Conservation (phyloP, 139 green algal species). For the Auxenochlorella pyrenoidosa region DNA sequence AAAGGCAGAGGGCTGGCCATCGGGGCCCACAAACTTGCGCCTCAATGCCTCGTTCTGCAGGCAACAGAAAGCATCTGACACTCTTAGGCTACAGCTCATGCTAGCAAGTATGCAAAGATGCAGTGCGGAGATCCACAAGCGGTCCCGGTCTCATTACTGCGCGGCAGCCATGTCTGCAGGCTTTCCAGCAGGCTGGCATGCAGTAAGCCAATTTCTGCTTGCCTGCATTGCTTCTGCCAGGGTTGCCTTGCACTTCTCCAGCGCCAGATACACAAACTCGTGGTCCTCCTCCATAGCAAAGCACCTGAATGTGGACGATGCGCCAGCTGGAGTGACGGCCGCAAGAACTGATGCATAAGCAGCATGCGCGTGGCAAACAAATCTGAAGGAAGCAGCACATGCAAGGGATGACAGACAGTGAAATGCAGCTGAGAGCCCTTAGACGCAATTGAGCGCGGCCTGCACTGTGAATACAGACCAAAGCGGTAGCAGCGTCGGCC, state of each 20-base stretch:
- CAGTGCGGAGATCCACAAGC: no score
- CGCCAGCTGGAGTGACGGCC: neutral
- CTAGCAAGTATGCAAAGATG: no score
- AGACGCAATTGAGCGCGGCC: neutral
- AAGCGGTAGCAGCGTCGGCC: neutral
- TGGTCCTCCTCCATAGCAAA: slow-evolving; percentile 98
- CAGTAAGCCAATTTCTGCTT: no score
- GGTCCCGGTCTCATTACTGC: no score
- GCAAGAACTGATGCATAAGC: neutral
- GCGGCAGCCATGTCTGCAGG: no score
- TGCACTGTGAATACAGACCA: neutral
- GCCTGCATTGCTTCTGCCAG: slow-evolving; percentile 61
- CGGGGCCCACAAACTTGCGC: slow-evolving; percentile 32
- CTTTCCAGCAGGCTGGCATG: no score
- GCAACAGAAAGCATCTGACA: no score
- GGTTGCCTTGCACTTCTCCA: slow-evolving; percentile 86
- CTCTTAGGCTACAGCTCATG: no score
- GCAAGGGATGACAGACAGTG: neutral
- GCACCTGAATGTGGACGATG: slow-evolving; percentile 52
- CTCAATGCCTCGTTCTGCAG: slow-evolving; percentile 1
- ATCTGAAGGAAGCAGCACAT: neutral
- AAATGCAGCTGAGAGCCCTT: neutral
- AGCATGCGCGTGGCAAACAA: neutral
- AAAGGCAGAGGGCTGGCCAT: slow-evolving; percentile 39
- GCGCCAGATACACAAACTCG: slow-evolving; percentile 97